Percentiles rank a stretch among this genome's conserved stretches.
Evolutionary conservation across 257 asterid species (phyloP).

Genomic region (Jaltomata sinuosa): DNA sequence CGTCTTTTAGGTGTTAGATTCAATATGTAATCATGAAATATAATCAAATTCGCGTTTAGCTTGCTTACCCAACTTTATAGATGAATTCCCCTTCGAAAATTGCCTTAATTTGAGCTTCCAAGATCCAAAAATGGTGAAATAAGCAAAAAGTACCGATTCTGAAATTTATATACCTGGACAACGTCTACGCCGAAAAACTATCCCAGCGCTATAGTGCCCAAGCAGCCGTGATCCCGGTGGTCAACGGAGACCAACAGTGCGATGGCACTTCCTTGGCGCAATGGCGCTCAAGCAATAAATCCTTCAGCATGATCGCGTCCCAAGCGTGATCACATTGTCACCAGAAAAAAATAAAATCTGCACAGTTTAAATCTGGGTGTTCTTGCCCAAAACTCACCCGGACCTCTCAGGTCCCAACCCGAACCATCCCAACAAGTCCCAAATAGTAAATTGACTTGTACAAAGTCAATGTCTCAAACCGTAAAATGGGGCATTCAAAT

Average conservation of each 20-base stretch:
- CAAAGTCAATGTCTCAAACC: background rate
- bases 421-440: background rate
- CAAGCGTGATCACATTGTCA: background rate
- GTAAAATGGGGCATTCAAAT: background rate
- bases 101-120: background rate
- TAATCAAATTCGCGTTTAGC: background rate
- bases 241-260: background rate
- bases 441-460: background rate
- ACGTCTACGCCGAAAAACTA: background rate
- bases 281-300: background rate
- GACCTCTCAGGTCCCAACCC: background rate
- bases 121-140: background rate
- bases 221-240: background rate
- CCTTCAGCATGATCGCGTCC: background rate
- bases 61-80: background rate
- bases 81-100: background rate
- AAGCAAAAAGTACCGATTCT: background rate
- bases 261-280: too few relatives aligned
- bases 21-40: background rate
- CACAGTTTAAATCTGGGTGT: background rate
- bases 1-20: background rate
- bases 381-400: background rate
- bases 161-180: background rate
- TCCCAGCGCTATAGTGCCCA: background rate
- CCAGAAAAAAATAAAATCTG: background rate